Percentiles rank a stretch among this genome's conserved stretches.
Conservation (phyloP, 2,329 filamentous ascomycete genomes). For the Didymella segeticola region DNA sequence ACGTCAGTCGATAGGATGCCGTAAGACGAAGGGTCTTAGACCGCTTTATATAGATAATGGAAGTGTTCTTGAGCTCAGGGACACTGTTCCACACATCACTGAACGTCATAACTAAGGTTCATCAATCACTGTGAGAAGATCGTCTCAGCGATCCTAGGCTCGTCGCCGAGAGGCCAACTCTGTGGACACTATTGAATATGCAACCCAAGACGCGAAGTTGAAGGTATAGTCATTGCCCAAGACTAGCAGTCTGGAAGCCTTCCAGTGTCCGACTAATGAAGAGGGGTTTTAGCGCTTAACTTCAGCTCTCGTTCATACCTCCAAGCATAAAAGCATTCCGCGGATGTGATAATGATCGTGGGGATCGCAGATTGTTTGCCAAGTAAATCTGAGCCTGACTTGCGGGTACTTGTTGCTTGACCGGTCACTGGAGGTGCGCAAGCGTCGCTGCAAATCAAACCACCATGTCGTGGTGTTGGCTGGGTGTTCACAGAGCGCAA, state of each 20-base stretch:
- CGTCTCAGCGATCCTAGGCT: background rate
- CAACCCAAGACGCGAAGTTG: conserved; percentile 1
- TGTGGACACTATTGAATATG: conserved; percentile 10
- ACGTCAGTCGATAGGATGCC: background rate
- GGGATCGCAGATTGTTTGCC: background rate
- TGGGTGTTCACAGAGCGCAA: no score
- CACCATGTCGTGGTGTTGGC: no score
- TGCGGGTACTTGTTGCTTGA: background rate
- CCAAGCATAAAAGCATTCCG: background rate
- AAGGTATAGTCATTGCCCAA: background rate
- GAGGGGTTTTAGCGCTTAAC: background rate
- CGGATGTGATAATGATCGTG: background rate
- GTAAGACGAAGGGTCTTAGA: background rate
- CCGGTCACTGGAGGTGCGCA: background rate
- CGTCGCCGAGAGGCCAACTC: no score
- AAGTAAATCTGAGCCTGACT: background rate
- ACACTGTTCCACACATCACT: background rate
- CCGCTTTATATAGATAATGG: conserved; percentile 4
- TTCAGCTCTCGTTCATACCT: background rate
- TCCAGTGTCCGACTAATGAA: background rate
- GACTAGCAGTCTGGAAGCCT: background rate
- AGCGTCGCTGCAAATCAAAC: no score
- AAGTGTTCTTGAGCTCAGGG: background rate
- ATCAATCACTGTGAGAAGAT: background rate
- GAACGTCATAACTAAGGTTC: conserved; percentile 2